These are phyloP conservation scores for Hansenula anomala DNA, from an alignment of 1,139 yeast genomes.

Conservation along the genomic window DNA sequence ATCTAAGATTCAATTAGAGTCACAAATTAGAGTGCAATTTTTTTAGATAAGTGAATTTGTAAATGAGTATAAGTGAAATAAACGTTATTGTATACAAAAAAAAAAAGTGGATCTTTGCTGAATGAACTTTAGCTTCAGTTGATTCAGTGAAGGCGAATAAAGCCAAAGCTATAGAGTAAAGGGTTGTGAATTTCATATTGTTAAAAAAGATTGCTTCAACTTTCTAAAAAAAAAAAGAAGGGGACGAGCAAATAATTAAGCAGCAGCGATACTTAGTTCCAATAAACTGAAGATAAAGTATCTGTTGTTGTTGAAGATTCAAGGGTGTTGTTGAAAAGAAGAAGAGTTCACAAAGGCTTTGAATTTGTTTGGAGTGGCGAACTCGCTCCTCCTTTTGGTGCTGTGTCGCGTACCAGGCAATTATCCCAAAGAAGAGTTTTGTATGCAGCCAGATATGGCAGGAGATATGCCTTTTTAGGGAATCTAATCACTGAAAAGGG, in stretches of 20 bases:
- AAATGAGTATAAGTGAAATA: too few relatives aligned
- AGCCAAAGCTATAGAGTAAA: conserved; percentile 66
- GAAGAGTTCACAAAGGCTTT: neutral
- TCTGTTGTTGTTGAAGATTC: neutral
- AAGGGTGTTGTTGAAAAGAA: neutral
- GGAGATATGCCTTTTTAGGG: neutral
- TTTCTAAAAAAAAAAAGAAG: too few relatives aligned
- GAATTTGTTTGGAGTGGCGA: neutral
- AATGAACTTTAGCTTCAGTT: conserved; percentile 58
- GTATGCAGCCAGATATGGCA: conserved; percentile 1
- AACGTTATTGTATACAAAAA: too few relatives aligned
- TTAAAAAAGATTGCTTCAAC: neutral
- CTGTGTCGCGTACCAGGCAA: neutral
- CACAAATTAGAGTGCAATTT: too few relatives aligned
- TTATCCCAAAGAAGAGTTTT: too few relatives aligned
- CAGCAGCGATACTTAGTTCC: too few relatives aligned
- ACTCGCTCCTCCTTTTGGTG: neutral
- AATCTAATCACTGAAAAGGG: too few relatives aligned
- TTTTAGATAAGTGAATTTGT: too few relatives aligned
- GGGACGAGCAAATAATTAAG: too few relatives aligned
- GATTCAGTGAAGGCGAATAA: conserved; percentile 49
- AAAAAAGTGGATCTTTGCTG: conserved; percentile 57
- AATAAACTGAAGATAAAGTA: too few relatives aligned
- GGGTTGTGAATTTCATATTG: conserved; percentile 49
- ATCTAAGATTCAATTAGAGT: too few relatives aligned